Conservation (phyloP, 805 yeast species). For the Ogataea degrootiae region DNA sequence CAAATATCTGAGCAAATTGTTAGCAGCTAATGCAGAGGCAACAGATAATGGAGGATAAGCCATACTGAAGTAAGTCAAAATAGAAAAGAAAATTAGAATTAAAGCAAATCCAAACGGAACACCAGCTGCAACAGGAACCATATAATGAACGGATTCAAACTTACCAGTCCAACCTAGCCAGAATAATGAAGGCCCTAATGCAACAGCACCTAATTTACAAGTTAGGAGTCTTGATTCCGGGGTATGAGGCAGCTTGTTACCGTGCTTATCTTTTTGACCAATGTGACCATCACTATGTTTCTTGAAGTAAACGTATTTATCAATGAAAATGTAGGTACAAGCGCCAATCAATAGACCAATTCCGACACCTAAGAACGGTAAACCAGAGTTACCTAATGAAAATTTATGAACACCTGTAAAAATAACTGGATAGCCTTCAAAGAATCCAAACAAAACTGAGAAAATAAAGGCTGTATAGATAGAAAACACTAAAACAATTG, state of each 20-base stretch:
- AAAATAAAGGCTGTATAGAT: constrained; percentile 69
- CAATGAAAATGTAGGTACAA: constrained; percentile 43
- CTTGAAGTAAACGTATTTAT: constrained; percentile 46
- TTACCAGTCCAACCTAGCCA: constrained; percentile 82
- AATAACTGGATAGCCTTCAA: constrained; percentile 74
- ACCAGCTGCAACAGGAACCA: constrained; percentile 73
- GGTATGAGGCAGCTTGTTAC: constrained; percentile 46
- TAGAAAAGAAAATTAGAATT: constrained; percentile 65
- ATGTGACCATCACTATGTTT: constrained; percentile 59
- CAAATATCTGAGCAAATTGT: constrained; percentile 70
- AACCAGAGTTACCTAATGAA: constrained; percentile 58
- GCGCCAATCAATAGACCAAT: constrained; percentile 60
- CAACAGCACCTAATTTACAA: constrained; percentile 63
- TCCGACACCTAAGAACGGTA: constrained; percentile 70
- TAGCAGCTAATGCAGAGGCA: constrained; percentile 89
- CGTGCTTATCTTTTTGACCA: constrained; percentile 50
- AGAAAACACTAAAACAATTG: constrained; percentile 67
- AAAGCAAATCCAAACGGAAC: constrained; percentile 74
- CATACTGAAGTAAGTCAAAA: constrained; percentile 63
- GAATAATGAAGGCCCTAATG: constrained; percentile 63
- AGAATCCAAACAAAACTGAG: constrained; percentile 75
- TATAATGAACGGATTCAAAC: constrained; percentile 56
- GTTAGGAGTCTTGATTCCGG: constrained; percentile 61
- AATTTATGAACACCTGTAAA: constrained; percentile 61
- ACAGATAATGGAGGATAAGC: constrained; percentile 70